phyloP scores from a whole-genome alignment of 2,329 filamentous ascomycete genomes.

The Fusarium guadeloupense region DNA sequence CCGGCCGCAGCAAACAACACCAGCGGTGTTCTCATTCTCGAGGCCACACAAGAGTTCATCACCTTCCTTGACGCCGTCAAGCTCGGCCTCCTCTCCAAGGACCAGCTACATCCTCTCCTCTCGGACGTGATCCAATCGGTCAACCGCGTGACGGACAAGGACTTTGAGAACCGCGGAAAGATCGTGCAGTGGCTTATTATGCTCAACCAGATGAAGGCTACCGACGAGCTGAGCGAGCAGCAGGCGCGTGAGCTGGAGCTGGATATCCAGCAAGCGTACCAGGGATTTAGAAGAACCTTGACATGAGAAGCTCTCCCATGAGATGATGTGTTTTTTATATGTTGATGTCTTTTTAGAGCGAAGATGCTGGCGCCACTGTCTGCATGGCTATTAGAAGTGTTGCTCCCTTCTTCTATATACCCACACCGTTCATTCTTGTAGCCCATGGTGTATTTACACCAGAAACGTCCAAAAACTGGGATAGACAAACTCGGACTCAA shows the following conservation, averaged over 20 bases:
- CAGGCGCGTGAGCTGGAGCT: constrained; percentile 89
- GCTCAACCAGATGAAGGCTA: constrained; percentile 96
- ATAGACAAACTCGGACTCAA: constrained; percentile 98
- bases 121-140: constrained; percentile 97
- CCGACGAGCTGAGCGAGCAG: constrained; percentile 86
- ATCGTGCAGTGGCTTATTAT: constrained; percentile 99
- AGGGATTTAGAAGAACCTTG: constrained; percentile 88
- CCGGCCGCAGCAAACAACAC: constrained; percentile 57
- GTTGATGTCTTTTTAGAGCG: constrained; percentile 10
- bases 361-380: constrained; percentile 16
- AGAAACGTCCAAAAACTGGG: constrained; percentile 99
- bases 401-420: constrained; percentile 36
- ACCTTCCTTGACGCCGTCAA: constrained; percentile 96
- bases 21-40: constrained; percentile 76
- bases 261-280: constrained; percentile 93
- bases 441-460: constrained; percentile 61
- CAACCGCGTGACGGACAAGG: constrained; percentile 93
- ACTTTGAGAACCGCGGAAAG: constrained; percentile 95
- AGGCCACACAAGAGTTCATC: constrained; percentile 98
- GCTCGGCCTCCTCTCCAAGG: constrained; percentile 91
- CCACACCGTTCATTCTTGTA: constrained; percentile 19
- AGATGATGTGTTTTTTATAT: not conserved
- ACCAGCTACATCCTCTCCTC: constrained; percentile 92
- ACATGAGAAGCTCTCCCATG: constrained; percentile 51
- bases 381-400: constrained; percentile 9